These are phyloP conservation scores for Pseudogymnoascus sp. DNA, from an alignment of 2,329 filamentous ascomycete species.

Conservation along the genomic window DNA sequence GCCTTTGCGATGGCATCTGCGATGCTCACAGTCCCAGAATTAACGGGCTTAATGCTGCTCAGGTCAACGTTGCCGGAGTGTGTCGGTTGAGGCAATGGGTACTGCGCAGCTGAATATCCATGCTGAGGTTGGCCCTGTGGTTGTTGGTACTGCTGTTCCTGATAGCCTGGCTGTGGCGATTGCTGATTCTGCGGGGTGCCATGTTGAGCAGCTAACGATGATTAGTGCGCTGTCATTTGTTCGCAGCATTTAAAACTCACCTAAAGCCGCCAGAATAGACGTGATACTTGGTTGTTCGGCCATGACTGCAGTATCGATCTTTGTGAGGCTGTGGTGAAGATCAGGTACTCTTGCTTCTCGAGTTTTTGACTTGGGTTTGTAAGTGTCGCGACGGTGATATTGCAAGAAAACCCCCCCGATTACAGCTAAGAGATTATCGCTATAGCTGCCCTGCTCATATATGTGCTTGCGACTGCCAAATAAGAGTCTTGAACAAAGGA, in stretches of 20 bases:
- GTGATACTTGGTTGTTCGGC: constrained; percentile 40
- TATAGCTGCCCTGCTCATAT: neutral
- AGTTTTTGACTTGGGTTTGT: neutral
- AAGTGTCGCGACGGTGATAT: neutral
- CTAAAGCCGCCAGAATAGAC: constrained; percentile 43
- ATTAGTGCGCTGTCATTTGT: neutral
- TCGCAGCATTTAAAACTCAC: constrained; percentile 25
- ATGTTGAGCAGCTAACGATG: constrained; percentile 12
- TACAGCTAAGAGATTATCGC: neutral
- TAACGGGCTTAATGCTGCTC: constrained; percentile 69
- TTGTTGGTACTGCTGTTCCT: constrained; percentile 28
- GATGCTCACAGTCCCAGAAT: constrained; percentile 74
- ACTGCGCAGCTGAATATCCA: constrained; percentile 33
- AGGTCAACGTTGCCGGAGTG: constrained; percentile 71
- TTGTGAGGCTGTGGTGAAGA: neutral
- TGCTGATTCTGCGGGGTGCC: constrained; percentile 30
- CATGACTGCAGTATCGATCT: constrained; percentile 25
- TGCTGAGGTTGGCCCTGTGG: constrained; percentile 32
- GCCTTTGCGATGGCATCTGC: constrained; percentile 79
- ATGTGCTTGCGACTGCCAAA: neutral
- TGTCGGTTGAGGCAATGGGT: constrained; percentile 45
- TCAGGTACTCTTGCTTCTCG: neutral
- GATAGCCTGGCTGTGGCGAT: constrained; percentile 30
- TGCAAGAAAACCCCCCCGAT: neutral
- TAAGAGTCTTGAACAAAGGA: neutral